Evolutionary conservation across 352 stramenopile species (phyloP), one percentile per base, ranked within the genome.

Genomic region (Pythium phragmiticola): DNA sequence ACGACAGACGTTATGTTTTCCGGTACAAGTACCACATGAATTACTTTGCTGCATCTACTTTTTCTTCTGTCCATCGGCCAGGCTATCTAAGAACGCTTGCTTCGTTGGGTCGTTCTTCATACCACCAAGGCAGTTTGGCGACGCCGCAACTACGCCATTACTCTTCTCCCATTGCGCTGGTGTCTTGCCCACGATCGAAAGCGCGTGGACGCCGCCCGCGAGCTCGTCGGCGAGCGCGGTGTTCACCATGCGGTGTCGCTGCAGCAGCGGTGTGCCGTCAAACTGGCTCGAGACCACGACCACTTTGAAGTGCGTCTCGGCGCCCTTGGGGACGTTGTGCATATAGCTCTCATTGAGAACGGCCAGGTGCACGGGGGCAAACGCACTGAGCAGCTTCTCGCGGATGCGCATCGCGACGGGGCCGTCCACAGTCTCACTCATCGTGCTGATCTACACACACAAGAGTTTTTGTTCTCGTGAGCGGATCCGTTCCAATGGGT

Each of bases 231-330:
- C 63, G 59, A 98, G 77, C 54, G 86, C 75, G 12, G 72, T 75
- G 72, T 98, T 98, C 19, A 98, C 84, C 67, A 97, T 80, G 48
- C 93, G 90, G 70, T 99, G 94, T 36, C 94, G 80, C 71, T 97
- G 82, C 12, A 96, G 66, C 45, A 97, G 72, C 55, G 82, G 69
- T 65, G 92, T 90, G 64, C 87, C 84, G 28, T 97, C 82, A 68
- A 99, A 99, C 45, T 87, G 69, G 23, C 88, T 79, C 12, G 87
- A 88, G 9, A 98, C 90, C 0, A 98, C 87, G 23, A 99, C 82
- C 11, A 98, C 92, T 75, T 99, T 98, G 75, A 99, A 99, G 73
- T 99, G 96, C 19, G 92, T 98, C 81, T 99, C 95, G 16, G 91
- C 93, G 61, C 88, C 84, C 52, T 88, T 89, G 13, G 94, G 94